Percentiles rank a stretch among this genome's conserved stretches.
Conservation (phyloP, 2,329 filamentous ascomycete genomes). For the Pleoardoris graminearum region DNA sequence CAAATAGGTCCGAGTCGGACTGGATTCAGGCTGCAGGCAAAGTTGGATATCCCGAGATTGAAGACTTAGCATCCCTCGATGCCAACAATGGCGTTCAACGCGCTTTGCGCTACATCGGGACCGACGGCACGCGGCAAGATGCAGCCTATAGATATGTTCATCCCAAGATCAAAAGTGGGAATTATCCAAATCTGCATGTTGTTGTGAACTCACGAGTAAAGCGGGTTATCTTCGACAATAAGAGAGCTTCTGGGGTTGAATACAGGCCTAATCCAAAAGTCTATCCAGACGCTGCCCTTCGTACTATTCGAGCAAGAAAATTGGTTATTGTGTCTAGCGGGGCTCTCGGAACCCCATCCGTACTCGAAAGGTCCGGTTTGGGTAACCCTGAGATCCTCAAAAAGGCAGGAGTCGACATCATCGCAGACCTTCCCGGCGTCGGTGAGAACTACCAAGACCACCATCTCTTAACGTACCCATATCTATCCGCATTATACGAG, state of each 20-base stretch:
- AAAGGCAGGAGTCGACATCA: neutral
- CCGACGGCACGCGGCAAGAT: slow-evolving; percentile 61
- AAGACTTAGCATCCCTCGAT: slow-evolving; percentile 59
- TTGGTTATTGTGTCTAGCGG: neutral
- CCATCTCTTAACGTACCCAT: neutral
- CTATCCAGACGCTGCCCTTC: neutral
- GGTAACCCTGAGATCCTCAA: neutral
- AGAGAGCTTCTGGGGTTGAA: slow-evolving; percentile 60
- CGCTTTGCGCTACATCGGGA: slow-evolving; percentile 50
- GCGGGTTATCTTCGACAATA: slow-evolving; percentile 58
- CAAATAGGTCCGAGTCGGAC: slow-evolving; percentile 49
- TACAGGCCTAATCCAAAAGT: slow-evolving; percentile 55
- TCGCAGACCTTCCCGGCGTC: neutral
- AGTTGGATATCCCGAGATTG: slow-evolving; percentile 57
- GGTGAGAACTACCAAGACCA: neutral
- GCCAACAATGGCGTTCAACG: slow-evolving; percentile 50
- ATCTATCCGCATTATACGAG: neutral
- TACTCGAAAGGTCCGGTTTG: neutral
- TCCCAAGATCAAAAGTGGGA: slow-evolving; percentile 53
- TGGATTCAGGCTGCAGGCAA: slow-evolving; percentile 55
- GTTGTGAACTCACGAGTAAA: slow-evolving; percentile 61
- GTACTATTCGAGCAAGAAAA: neutral
- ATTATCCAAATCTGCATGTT: slow-evolving; percentile 63
- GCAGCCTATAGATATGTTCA: slow-evolving; percentile 60
- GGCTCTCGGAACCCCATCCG: neutral